Evolutionary conservation across 805 yeast species (phyloP).

Genomic region (Nakazawaea holstii): DNA sequence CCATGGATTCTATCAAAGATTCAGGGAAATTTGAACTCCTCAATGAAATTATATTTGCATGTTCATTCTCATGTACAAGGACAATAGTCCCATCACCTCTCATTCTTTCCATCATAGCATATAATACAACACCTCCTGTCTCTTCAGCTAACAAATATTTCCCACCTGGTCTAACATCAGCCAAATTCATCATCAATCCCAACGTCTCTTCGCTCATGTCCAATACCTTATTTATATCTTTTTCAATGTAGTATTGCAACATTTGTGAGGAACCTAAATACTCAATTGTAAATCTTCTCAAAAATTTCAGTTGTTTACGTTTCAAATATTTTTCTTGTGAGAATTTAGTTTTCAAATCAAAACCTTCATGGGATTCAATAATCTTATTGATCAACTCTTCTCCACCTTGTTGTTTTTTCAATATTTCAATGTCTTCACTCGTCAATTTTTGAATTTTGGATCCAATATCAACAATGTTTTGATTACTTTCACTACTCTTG

Average conservation of each 20-base stretch:
- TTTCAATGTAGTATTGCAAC: constrained; percentile 69
- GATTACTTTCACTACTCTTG: constrained; percentile 53
- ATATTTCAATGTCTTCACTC: constrained; percentile 74
- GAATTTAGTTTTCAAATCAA: constrained; percentile 80
- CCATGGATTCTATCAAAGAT: constrained; percentile 44
- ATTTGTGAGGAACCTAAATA: constrained; percentile 66
- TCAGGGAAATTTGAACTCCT: constrained; percentile 61
- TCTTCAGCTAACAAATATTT: constrained; percentile 85
- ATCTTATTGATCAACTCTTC: constrained; percentile 76
- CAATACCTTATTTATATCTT: constrained; percentile 64
- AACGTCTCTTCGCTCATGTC: constrained; percentile 84
- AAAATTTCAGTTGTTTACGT: constrained; percentile 88
- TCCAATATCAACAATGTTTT: constrained; percentile 63
- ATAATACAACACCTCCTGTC: constrained; percentile 86
- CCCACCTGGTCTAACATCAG: constrained; percentile 86
- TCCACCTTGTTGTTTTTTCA: constrained; percentile 69
- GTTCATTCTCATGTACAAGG: constrained; percentile 88
- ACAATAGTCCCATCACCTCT: constrained; percentile 67
- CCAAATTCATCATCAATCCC: constrained; percentile 72
- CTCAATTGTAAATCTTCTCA: constrained; percentile 79
- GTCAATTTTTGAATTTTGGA: constrained; percentile 67
- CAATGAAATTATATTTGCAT: constrained; percentile 72
- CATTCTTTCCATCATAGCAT: constrained; percentile 88
- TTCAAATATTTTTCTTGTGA: constrained; percentile 90
- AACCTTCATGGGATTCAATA: constrained; percentile 78